Evolutionary conservation across 345 rosid species (phyloP), one percentile per base, ranked within the genome.

Genomic region (Acer yangbiense): DNA sequence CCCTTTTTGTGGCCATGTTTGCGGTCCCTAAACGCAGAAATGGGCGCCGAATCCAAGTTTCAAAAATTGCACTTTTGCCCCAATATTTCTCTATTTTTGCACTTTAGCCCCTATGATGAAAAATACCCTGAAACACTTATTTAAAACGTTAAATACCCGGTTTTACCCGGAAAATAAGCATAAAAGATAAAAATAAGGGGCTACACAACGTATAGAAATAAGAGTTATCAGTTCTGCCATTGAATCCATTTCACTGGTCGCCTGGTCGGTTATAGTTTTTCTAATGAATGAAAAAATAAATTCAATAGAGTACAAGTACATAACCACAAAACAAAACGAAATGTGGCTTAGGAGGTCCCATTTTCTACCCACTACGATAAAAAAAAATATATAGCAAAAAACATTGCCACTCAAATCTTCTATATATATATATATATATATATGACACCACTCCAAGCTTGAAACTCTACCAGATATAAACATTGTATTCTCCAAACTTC

Each of bases 341-440:
- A 39, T 17, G 7, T 65, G 44, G 23, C 14, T 7, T 14, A 13
- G 46, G 67, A 44, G 64, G 74, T 57, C 17, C 21, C 48, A 14
- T 50, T 46, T 44, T 71, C 14, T 54, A n/a, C 69, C 75, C 80
- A 83, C 74, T 74, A 23, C 32, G 44, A 29, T 70, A 27, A 27
- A 73, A 68, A 4, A 4, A 32, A 3, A 35, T 35, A 35, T 65
- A 77, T 68, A 80, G 50, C 46, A 43, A 43, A 43, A 57, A 62
- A 13, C 1, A n/a, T 2, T 17, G 12, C 2, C 0, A 62, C 20
- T 18, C 2, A 4, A 23, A 61, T 48, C 16, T 2, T 43, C 77
- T 57, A 72, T 82, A 82, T 65, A 52, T 65, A n/a, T n/a, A 82
- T n/a, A 71, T 0, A n/a, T 57, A 72, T 82, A 82, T 65, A 82